Evolutionary conservation across 1,139 yeast genomes (phyloP).

Genomic region (Pichia cactophila): DNA sequence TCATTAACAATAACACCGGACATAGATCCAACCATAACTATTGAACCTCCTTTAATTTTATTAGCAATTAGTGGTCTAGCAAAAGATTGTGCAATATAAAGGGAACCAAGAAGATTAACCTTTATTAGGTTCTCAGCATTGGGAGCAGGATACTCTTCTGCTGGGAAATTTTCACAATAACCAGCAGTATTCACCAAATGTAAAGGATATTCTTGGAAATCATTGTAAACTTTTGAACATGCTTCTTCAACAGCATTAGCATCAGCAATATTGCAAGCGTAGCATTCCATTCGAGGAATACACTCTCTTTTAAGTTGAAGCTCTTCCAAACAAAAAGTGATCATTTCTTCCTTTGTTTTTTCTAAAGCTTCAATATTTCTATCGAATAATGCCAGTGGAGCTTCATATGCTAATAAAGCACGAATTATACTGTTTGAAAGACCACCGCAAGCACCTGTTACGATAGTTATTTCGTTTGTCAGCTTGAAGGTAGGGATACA

Average conservation of each 20-base stretch:
- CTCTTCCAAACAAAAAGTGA: constrained; percentile 22
- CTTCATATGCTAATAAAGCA: constrained; percentile 62
- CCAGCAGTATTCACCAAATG: constrained; percentile 74
- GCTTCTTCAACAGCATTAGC: constrained; percentile 51
- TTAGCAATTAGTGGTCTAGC: constrained; percentile 59
- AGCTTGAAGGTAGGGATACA: constrained; percentile 39
- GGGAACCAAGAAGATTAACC: constrained; percentile 70
- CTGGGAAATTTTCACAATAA: constrained; percentile 74
- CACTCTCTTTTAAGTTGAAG: constrained; percentile 28
- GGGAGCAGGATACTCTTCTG: constrained; percentile 66
- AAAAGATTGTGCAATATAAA: constrained; percentile 56
- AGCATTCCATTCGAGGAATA: constrained; percentile 45
- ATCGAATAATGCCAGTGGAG: constrained; percentile 71
- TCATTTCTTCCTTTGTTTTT: constrained; percentile 53
- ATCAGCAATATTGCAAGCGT: constrained; percentile 74
- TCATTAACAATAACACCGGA: constrained; percentile 76
- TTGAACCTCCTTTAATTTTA: constrained; percentile 48
- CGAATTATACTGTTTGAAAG: constrained; percentile 58
- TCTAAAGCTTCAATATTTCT: constrained; percentile 51
- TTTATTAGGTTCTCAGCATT: constrained; percentile 64
- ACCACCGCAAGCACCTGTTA: constrained; percentile 85
- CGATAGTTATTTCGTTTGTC: constrained; percentile 63
- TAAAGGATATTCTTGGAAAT: constrained; percentile 56
- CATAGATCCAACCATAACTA: constrained; percentile 78
- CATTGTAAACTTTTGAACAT: constrained; percentile 42